These are phyloP conservation scores for Brachypodium distachyon DNA, from an alignment of 202 grass and related monocot species.

Conservation along the genomic window DNA sequence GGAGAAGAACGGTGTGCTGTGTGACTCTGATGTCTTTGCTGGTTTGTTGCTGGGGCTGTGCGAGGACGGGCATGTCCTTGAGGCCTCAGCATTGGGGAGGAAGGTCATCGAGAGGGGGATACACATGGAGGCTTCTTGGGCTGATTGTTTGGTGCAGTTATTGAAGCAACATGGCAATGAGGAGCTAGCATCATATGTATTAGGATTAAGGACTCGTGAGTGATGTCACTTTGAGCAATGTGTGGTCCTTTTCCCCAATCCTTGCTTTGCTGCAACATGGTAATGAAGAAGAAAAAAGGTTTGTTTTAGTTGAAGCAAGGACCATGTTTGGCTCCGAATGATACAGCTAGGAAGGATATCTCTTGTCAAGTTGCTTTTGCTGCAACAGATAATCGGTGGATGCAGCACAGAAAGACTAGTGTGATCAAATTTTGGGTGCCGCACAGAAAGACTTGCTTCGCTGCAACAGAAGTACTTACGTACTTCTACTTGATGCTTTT, in stretches of 20 bases:
- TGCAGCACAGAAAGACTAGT: no score
- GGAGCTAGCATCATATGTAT: constrained; percentile 37
- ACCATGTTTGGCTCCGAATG: no score
- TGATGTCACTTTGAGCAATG: not conserved
- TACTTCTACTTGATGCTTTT: no score
- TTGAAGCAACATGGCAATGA: constrained; percentile 44
- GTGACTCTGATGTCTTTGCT: constrained; percentile 54
- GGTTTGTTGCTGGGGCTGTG: constrained; percentile 42
- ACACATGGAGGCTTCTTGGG: constrained; percentile 30
- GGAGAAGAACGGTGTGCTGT: constrained; percentile 43
- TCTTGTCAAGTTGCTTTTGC: no score
- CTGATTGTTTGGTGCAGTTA: constrained; percentile 36
- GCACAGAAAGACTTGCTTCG: no score
- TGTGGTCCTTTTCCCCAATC: not conserved
- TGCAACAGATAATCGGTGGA: no score
- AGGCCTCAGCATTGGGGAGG: constrained; percentile 33
- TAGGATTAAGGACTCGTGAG: constrained; percentile 22
- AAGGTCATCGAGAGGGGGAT: constrained; percentile 38
- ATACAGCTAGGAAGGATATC: no score
- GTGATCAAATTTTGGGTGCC: no score
- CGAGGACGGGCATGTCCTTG: constrained; percentile 35
- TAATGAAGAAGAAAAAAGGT: not conserved
- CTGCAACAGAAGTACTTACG: no score
- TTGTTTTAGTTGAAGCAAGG: no score
- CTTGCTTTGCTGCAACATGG: not conserved